Base-by-base conservation (phyloP, 176 grass and related monocot species). In the Triticum dicoccoides region DNA sequence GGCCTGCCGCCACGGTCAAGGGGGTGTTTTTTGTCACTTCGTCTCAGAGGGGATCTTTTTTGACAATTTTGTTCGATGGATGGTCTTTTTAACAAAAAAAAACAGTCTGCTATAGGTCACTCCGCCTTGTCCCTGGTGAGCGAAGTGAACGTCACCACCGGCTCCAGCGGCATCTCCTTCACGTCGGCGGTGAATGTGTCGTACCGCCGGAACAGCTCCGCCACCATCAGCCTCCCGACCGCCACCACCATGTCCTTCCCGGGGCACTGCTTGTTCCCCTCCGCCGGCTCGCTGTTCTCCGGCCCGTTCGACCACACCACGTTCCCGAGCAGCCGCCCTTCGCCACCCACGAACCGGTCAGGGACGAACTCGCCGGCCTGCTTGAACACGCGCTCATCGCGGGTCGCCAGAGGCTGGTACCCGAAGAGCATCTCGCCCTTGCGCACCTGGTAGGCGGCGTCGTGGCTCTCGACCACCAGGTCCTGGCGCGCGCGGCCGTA, bases 301-400 rank as follows among this genome's bases (percentile, higher is more conserved):
- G 87, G 39, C 70, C 93, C 93, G 89, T 98, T 98, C n/a, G 95
- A 95, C 95, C 95, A 98, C n/a, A 88, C 83, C 72, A 98, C 87
- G 82, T 93, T 85, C 77, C 80, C 61, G 9, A 98, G 68, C 63
- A 97, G 21, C 79, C 71, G 34, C 24, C 32, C 73, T 1, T 58
- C 39, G 29, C 20, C 34, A 51, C 9, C 64, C 2, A 90, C 79
- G 79, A 98, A 98, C 30, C 91, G 65, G 47, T 95, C 91, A 0
- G 93, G 39, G 2, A 90, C 85, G 52, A 98, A 95, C 85, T 91
- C 81, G 34, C 61, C 15, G 9, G 56, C 86, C 21, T 80, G 77
- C 5, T 12, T 11, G 64, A 98, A 95, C 69, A 93, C 85, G 70
- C 78, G 84, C 80, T 82, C 87, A 88, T 98, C 95, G 49, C 91